Base-by-base conservation (phyloP, 2,329 filamentous ascomycete species). In the Zasmidium angulare region DNA sequence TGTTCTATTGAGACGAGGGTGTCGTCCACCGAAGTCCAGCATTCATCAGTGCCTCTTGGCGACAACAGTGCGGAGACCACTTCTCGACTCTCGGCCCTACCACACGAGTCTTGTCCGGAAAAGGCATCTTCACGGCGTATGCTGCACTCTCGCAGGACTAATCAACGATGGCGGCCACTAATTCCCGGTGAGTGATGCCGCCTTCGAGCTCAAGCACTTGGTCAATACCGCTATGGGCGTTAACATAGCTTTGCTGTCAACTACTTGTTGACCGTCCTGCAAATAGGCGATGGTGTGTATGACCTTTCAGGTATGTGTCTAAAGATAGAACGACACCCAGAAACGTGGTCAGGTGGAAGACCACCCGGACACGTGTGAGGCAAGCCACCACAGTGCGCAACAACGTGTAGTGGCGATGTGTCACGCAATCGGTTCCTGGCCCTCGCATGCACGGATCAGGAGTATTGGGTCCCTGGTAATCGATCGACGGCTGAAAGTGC, bases 1-100 rank as follows among this genome's bases (percentile, higher is more conserved):
- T 57, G 55, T n/a, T 57, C 55, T 52, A 52, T 57, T 57, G 55
- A 57, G 23, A 46, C 21, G 31, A 52, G 48, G 29, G 24, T 47
- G 22, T 9, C 7, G 40, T 21, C 48, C 17, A 12, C 29, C 22
- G 43, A 12, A 24, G 48, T 20, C n/a, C 36, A 43, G 36, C 3
- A 10, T 17, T 19, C 36, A 17, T 43, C 7, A 14, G 36, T 19
- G 9, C 6, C 12, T 17, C 36, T 43, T 43, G 36, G 36, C 36
- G 36, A 43, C 36, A 43, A 43, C 36, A 14, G 12, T n/a, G n/a
- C 11, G 26, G 36, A 43, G 36, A 43, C n/a, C n/a, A 19, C 3
- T 19, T 17, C 6, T 19, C 7, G 11, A 3, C 9, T 4, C 36
- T 7, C 6, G 36, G 6, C 36, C 6, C 14, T 43, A 3, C 6